phyloP scores from a whole-genome alignment of 2,329 filamentous ascomycete genomes.

The Aspergillus sp. region DNA sequence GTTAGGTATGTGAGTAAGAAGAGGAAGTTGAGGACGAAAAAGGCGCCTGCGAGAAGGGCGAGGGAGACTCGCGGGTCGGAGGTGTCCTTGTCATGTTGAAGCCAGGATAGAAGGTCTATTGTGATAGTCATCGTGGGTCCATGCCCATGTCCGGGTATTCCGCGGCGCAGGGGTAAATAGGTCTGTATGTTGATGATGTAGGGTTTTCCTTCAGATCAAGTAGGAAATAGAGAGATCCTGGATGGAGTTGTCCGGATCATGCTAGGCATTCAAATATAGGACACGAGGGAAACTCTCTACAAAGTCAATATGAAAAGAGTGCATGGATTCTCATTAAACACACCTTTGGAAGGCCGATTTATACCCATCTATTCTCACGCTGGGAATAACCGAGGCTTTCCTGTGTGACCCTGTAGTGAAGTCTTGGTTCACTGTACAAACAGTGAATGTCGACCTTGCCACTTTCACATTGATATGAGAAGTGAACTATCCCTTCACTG shows the following conservation, averaged over 20 bases:
- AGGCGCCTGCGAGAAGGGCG: not conserved
- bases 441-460: no score
- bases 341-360: no score
- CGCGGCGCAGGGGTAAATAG: not conserved
- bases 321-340: no score
- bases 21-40: not conserved
- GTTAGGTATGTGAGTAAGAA: not conserved
- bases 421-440: no score
- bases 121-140: not conserved
- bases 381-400: no score
- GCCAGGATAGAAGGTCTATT: not conserved
- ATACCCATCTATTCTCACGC: no score
- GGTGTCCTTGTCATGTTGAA: not conserved
- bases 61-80: not conserved
- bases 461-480: no score
- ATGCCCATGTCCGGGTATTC: not conserved
- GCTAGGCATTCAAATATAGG: not conserved
- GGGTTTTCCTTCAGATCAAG: not conserved
- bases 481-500: no score
- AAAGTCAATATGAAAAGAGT: no score
- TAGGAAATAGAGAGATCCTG: no score
- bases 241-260: not conserved
- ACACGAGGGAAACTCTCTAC: no score
- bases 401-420: no score
- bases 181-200: not conserved